phyloP scores from a whole-genome alignment of 2,329 filamentous ascomycete genomes.

The Aureobasidium lini region DNA sequence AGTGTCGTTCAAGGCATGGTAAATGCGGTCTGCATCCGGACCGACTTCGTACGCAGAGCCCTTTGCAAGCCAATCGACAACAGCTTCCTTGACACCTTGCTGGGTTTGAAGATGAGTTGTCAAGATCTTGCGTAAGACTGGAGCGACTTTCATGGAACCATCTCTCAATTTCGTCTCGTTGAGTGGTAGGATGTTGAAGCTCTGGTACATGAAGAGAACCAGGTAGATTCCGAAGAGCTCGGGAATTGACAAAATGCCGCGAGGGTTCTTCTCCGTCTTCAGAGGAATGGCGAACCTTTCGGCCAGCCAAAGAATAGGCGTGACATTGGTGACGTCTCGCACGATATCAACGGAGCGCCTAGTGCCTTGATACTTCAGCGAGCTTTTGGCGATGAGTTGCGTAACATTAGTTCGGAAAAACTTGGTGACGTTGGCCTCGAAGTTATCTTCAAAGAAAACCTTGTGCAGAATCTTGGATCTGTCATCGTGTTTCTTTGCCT shows the following conservation, averaged over 20 bases:
- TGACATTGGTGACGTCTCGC: slow-evolving; percentile 61
- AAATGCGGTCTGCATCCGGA: slow-evolving; percentile 44
- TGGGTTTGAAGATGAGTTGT: slow-evolving; percentile 41
- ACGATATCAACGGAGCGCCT: slow-evolving; percentile 46
- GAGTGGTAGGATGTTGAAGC: slow-evolving; percentile 45
- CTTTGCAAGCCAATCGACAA: slow-evolving; percentile 42
- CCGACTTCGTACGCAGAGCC: slow-evolving; percentile 43
- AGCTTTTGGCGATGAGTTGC: slow-evolving; percentile 40
- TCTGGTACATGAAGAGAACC: slow-evolving; percentile 44
- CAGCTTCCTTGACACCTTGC: slow-evolving; percentile 32
- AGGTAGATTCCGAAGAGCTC: slow-evolving; percentile 41
- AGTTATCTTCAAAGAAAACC: slow-evolving; percentile 38
- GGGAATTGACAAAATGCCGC: slow-evolving; percentile 44
- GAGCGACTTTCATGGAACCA: slow-evolving; percentile 34
- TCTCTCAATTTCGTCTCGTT: slow-evolving; percentile 45
- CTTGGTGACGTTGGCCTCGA: slow-evolving; percentile 36
- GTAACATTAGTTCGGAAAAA: slow-evolving; percentile 39
- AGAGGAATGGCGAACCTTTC: slow-evolving; percentile 60
- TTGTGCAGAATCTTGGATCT: slow-evolving; percentile 39
- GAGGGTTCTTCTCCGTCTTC: slow-evolving; percentile 54
- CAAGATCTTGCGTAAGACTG: slow-evolving; percentile 34
- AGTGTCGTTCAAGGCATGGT: slow-evolving; percentile 41
- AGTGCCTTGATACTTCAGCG: slow-evolving; percentile 38
- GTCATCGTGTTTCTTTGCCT: slow-evolving; percentile 34
- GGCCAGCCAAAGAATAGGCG: slow-evolving; percentile 56